Evolutionary conservation across 106 monocot genomes (phyloP), one percentile per base, ranked within the genome.

Genomic region (Acorus gramineus): DNA sequence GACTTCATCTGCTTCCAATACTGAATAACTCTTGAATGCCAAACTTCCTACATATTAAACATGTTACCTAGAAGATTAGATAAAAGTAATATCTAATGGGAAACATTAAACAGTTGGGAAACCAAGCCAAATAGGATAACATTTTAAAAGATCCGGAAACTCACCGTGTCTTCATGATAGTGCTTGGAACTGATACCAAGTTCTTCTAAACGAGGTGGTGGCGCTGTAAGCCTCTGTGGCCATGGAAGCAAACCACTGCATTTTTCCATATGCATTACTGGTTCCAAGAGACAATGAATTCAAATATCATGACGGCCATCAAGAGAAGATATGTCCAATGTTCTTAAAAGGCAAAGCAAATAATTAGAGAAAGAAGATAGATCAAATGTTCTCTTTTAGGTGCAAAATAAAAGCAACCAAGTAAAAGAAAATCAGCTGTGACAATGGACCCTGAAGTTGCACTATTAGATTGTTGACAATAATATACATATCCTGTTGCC

Each of bases 161-260:
- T 69, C 64, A 93, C 93, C 65, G 61, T 84, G 67, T 94, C 93
- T 56, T 86, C 62, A 4, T 68, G 53, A 68, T 79, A 94, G 55
- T 70, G 79, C 55, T 84, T 75, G 47, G 72, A 49, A 66, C 69
- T 59, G 66, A 86, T 76, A 53, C 80, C 82, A 66, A 89, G 57
- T 62, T 94, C 93, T 80, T 83, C 84, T n/a, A 94, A 62, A 47
- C 79, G 81, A 75, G 86, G 93, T 28, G 89, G 86, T 62, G 93
- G 74, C 60, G 84, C 52, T 28, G 62, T 82, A 28, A 94, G 75
- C 58, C 93, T 74, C 62, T 71, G 66, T n/a, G 93, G 93, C 93
- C 93, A 94, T 52, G 89, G 79, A 81, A 68, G 69, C 59, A 89
- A 67, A 67, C 73, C 77, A 54, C 74, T 81, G 14, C 81, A 77